Percentiles rank a stretch among this genome's conserved stretches.
Evolutionary conservation across 2,329 filamentous ascomycete species (phyloP).

Genomic region (Xylariaceae sp.): DNA sequence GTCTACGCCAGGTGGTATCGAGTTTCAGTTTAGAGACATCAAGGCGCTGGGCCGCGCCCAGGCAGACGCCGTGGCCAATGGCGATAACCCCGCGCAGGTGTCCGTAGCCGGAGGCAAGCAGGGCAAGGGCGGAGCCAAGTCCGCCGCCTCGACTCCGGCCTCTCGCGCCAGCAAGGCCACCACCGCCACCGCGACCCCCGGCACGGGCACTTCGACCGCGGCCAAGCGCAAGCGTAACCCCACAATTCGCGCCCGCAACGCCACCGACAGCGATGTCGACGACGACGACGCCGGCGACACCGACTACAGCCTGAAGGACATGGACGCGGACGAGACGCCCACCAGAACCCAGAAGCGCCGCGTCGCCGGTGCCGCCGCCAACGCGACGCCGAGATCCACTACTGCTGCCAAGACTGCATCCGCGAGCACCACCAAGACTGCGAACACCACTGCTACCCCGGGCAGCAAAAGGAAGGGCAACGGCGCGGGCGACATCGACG

Average conservation of each 20-base stretch:
- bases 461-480: not conserved
- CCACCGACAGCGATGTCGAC: not conserved
- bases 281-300: slow-evolving; percentile 29
- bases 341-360: slow-evolving; percentile 19
- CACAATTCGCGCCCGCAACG: not conserved
- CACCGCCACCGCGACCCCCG: slow-evolving; percentile 20
- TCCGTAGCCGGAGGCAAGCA: slow-evolving; percentile 1
- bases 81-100: slow-evolving; percentile 50
- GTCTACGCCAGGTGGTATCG: slow-evolving; percentile 59
- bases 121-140: slow-evolving; percentile 26
- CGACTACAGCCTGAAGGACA: slow-evolving; percentile 38
- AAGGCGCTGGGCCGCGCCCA: slow-evolving; percentile 56
- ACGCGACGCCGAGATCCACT: not conserved
- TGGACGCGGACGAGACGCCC: slow-evolving; percentile 10
- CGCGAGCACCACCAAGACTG: too few species aligned
- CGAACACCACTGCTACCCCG: too few species aligned
- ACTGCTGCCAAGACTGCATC: slow-evolving; percentile 25
- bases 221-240: slow-evolving; percentile 19
- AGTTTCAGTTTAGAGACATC: slow-evolving; percentile 62
- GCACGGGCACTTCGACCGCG: not conserved
- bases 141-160: slow-evolving; percentile 32
- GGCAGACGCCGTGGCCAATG: slow-evolving; percentile 46
- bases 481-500: not conserved
- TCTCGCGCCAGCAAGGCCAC: slow-evolving; percentile 13
- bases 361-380: slow-evolving; percentile 9